Evolutionary conservation across 192 early-diverging fungal species (phyloP), one percentile per base, ranked within the genome.

Genomic region (Podila epigama): DNA sequence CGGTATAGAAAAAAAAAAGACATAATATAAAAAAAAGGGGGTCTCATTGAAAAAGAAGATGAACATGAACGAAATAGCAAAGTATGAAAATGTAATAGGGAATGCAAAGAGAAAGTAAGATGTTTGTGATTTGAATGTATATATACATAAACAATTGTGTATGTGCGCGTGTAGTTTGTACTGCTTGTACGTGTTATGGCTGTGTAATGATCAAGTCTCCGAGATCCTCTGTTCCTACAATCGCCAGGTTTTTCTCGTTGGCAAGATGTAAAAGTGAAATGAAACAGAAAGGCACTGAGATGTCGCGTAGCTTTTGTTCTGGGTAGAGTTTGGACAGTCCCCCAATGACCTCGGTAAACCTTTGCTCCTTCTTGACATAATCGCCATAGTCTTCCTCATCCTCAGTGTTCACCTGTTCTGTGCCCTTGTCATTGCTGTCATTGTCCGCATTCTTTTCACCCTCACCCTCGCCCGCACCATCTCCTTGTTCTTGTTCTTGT

Each of bases 241-340:
- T 90, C 28, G 68, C 62, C 67, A 98, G 79, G 58, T 91, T 89
- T 70, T 94, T 90, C 78, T 98, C 97, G 72, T 99, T 97, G 34
- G 96, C 96, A 68, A 99, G 75, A 87, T 99, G 97, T 66, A 99
- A 80, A 54, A 99, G 77, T 66, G 96, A 97, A 63, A 99, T 98
- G 78, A 99, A 99, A 81, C 96, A 97, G 70, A 94, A 99, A 31
- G 95, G 89, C n/a, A 96, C 90, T 3, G 96, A 97, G 62, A 99
- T 96, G 50, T 99, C 97, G 61, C 89, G 86, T 60, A 95, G 85
- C 60, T 87, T 90, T 51, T 95, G 87, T 31, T 84, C 84, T 42
- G 91, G 80, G 69, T 99, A 99, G 48, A 91, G 68, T 51, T 83
- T 85, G 73, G 88, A 89, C 20, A 99, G 84, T 20, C 84, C 82